phyloP scores from a whole-genome alignment of 805 yeast genomes.

The Maudiozyma barnettii region DNA sequence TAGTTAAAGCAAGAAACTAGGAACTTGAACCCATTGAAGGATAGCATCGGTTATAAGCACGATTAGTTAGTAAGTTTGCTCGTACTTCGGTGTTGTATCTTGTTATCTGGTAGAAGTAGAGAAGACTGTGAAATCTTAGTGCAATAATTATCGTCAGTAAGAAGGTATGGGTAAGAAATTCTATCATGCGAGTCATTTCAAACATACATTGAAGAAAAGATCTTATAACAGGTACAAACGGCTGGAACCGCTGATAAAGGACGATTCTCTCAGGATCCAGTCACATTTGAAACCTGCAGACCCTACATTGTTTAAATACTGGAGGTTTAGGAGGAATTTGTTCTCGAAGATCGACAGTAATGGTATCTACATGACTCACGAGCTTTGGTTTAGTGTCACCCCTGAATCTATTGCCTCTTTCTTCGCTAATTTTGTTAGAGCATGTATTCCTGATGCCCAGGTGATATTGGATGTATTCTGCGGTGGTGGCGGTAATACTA shows the following conservation, averaged over 20 bases:
- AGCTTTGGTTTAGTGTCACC: constrained; percentile 82
- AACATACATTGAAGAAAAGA: constrained; percentile 5
- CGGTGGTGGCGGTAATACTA: constrained; percentile 83
- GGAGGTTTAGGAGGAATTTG: constrained; percentile 50
- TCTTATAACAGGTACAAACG: constrained; percentile 8
- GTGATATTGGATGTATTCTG: constrained; percentile 61
- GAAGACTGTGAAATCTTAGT: neutral
- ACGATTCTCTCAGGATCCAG: constrained; percentile 12
- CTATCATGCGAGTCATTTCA: constrained; percentile 9
- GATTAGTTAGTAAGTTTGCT: no score
- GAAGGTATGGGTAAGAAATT: constrained; percentile 9
- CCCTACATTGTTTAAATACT: constrained; percentile 36
- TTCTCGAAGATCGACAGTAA: constrained; percentile 63
- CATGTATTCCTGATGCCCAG: constrained; percentile 41
- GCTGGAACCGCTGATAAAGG: constrained; percentile 6
- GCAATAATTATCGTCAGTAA: neutral
- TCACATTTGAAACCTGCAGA: constrained; percentile 11
- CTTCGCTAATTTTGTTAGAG: constrained; percentile 43
- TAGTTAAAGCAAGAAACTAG: neutral
- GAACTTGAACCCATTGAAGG: neutral
- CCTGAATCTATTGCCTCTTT: constrained; percentile 65
- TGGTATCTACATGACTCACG: constrained; percentile 49
- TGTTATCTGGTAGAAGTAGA: no score
- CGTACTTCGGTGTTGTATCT: neutral
- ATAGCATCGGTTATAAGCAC: neutral